Percentiles rank a stretch among this genome's conserved stretches.
Conservation (phyloP, 1,284 basidiomycete species). For the Sanghuangporus weigelae region DNA sequence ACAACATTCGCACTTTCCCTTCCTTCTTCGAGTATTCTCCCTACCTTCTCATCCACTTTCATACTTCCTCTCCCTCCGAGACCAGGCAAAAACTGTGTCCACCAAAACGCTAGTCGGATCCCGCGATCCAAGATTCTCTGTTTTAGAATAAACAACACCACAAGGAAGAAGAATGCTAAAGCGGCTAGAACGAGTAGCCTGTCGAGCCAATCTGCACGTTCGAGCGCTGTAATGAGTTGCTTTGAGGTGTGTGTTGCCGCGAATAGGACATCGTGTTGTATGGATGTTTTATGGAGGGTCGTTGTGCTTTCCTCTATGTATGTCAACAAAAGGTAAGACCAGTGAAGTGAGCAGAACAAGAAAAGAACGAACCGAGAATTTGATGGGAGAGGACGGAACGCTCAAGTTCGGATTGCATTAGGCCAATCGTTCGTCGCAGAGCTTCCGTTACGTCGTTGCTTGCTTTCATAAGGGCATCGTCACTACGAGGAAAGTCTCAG, state of each 20-base stretch:
- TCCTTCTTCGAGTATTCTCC: background rate
- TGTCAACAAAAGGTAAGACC: background rate
- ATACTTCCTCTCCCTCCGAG: background rate
- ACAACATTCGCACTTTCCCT: background rate
- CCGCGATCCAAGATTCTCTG: conserved; percentile 76
- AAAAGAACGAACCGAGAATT: conserved; percentile 60
- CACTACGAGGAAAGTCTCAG: conserved; percentile 37
- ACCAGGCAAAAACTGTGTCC: conserved; percentile 64
- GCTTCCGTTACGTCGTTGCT: conserved; percentile 85
- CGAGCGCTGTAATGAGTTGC: conserved; percentile 77
- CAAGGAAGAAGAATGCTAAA: conserved; percentile 78
- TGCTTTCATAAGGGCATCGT: conserved; percentile 83
- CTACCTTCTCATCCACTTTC: background rate
- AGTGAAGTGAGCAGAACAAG: background rate
- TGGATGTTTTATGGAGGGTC: conserved; percentile 67
- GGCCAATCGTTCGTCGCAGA: conserved; percentile 72
- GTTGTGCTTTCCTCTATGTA: conserved; percentile 70
- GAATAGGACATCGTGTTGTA: conserved; percentile 75
- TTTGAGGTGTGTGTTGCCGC: conserved; percentile 75
- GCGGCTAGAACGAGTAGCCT: conserved; percentile 76
- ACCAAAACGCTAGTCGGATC: conserved; percentile 69
- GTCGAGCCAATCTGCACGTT: conserved; percentile 90
- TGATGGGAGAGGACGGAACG: conserved; percentile 82
- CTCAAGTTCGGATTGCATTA: conserved; percentile 90
- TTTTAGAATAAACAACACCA: conserved; percentile 82